A percentile compares a stretch with the other conserved stretches of the same genome.
Evolutionary conservation across 2,329 filamentous ascomycete species (phyloP).

Genomic region (Davidsoniella virescens): DNA sequence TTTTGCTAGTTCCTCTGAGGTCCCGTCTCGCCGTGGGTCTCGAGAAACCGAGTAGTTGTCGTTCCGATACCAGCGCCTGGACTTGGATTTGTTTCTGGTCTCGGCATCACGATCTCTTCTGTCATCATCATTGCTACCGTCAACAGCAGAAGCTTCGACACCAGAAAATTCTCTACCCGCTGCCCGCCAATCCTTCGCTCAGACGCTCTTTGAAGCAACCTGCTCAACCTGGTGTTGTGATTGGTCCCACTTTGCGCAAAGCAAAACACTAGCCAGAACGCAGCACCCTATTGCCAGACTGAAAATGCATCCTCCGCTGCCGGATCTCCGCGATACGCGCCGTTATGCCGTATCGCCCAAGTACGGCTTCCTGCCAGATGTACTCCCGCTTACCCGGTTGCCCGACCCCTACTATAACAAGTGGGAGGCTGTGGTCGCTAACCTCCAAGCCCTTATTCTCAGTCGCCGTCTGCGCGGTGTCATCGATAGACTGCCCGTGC

Average conservation of each 20-base stretch:
- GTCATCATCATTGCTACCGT: no score
- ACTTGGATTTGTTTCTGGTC: no score
- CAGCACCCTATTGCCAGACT: background rate
- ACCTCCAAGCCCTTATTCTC: conserved; percentile 73
- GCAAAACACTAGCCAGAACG: no score
- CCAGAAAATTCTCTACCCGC: no score
- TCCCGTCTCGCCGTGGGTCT: no score
- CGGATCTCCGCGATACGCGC: conserved; percentile 40
- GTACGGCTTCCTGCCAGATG: conserved; percentile 76
- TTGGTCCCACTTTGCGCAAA: background rate
- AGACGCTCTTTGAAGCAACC: background rate
- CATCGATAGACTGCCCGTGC: conserved; percentile 64
- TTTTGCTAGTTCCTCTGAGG: background rate
- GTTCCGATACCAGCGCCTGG: no score
- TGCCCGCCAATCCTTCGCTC: background rate
- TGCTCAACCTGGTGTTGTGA: background rate
- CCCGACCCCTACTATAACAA: conserved; percentile 86
- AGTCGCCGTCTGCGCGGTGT: conserved; percentile 68
- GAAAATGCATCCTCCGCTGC: conserved; percentile 43
- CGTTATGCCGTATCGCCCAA: conserved; percentile 58
- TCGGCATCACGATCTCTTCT: no score
- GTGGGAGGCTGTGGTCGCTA: conserved; percentile 78
- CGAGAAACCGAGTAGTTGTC: no score
- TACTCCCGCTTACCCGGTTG: conserved; percentile 62
- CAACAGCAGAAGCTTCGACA: no score